Evolutionary conservation across 208 protist species (phyloP), one percentile per base, ranked within the genome.

Genomic region (Leishmania tropica): DNA sequence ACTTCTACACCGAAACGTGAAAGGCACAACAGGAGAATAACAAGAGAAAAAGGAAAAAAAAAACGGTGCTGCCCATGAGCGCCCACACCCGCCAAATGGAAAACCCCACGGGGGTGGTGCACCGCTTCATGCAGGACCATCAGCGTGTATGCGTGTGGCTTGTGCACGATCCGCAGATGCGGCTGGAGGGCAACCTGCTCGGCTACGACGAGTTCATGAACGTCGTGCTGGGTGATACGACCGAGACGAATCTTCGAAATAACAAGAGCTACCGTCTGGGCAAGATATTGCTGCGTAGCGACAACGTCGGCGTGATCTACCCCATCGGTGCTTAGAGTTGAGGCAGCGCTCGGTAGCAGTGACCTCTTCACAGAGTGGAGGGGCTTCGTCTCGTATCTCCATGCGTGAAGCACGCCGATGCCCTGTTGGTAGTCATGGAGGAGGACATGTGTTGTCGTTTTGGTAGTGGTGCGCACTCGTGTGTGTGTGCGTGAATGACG

Each of bases 201-300:
- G 97, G 96, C 56, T 98, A 98, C 83, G 97, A 99, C 78, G 94
- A 98, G 82, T 99, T 96, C 75, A 98, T 98, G 94, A 99, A 99
- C 81, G 78, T 99, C 13, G 95, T 98, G 45, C 85, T 99, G 8
- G 94, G 92, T 35, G 92, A 99, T 53, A 92, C 96, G 24, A 83
- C 88, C 40, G 97, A 99, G 86, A 90, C 96, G 1, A 92, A 98
- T 87, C 13, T 87, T 21, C 96, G 96, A 83, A 97, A 83, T 54
- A 85, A 85, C 48, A 84, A 93, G 72, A 83, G 79, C 40, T 90
- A 90, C 40, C 71, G 78, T 24, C 56, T 98, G 28, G 96, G 96
- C 28, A 96, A 92, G 80, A 98, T 98, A 68, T 83, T 99, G 31
- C 90, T 99, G 31, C 97, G 96, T 76, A 97, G 96, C 74, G 96